Base-by-base conservation (phyloP, 2,329 filamentous ascomycete genomes). In the Alternaria conjuncta region DNA sequence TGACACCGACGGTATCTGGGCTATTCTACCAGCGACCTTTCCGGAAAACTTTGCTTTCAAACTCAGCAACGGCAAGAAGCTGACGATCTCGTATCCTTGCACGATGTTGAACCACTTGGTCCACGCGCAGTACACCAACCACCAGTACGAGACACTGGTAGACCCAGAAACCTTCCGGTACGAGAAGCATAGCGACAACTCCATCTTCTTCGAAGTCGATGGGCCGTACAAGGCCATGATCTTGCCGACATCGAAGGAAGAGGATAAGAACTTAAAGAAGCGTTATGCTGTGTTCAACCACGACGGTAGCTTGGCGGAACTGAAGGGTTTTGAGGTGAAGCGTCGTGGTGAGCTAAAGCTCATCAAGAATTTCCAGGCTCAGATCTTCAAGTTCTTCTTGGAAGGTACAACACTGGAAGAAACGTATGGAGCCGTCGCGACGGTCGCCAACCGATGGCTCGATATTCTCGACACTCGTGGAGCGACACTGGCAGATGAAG, bases 251-350 rank as follows among this genome's bases (percentile, higher is more conserved):
- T 98, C 95, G 0, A 98, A 99, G 78, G 96, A 99, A 78, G 96
- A 98, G 80, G 95, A 98, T 83, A 99, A 98, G 85, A 99, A 99
- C 81, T 85, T 99, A 87, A 99, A 99, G 84, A 99, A 99, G 83
- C 90, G 96, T 76, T 99, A 99, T 78, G 96, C 96, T 44, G 96
- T 99, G 5, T 99, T 99, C 87, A 99, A 99, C 75, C 92, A 98
- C 66, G 96, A 99, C 74, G 96, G 96, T 43, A 97, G 91, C 79
- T 85, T 99, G 56, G 96, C 96, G 13, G 96, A 99, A 78, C 81
- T 99, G 76, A 99, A 99, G 77, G 96, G 96, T 6, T 99, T 99
- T 76, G 96, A 99, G 76, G 90, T 99, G 69, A 99, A 99, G 84
- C 90, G 96, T 78, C 88, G 96, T 87, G 96, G 96, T 85, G 96